Percentiles rank a stretch among this genome's conserved stretches.
These are phyloP conservation scores for Catunica adiposa DNA, from an alignment of 2,329 filamentous ascomycete species.

Conservation along the genomic window DNA sequence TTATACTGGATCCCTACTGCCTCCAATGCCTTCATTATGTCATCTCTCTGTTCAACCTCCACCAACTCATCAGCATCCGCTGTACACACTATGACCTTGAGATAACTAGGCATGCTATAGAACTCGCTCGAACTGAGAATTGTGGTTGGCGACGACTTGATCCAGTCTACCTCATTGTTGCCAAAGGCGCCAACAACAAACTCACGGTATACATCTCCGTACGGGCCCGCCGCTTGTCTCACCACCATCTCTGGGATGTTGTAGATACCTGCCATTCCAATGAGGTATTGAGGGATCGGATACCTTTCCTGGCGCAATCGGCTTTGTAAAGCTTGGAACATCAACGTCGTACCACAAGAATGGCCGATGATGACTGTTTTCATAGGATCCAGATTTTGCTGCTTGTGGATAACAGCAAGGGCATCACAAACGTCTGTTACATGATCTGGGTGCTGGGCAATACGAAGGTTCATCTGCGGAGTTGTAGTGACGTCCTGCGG, in stretches of 20 bases:
- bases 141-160: slow-evolving; percentile 24
- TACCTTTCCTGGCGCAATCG: slow-evolving; percentile 13
- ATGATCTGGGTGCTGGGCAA: slow-evolving; percentile 42
- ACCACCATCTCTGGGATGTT: slow-evolving; percentile 22
- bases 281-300: slow-evolving; percentile 21
- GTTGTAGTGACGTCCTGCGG: slow-evolving; percentile 21
- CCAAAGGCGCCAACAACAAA: slow-evolving; percentile 34
- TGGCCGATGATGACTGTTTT: slow-evolving; percentile 44
- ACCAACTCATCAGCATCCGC: slow-evolving; percentile 8
- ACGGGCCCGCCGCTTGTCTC: slow-evolving; percentile 22
- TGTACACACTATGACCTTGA: neutral
- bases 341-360: slow-evolving; percentile 42
- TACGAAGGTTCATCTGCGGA: slow-evolving; percentile 21
- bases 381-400: slow-evolving; percentile 28
- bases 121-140: neutral
- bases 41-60: slow-evolving; percentile 6
- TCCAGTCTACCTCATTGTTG: slow-evolving; percentile 23
- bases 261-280: slow-evolving; percentile 38
- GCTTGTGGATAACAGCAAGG: slow-evolving; percentile 30
- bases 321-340: slow-evolving; percentile 28
- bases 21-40: neutral
- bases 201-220: slow-evolving; percentile 23
- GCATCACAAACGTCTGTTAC: slow-evolving; percentile 39
- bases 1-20: neutral
- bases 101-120: no score